Evolutionary conservation across 2,329 filamentous ascomycete species (phyloP).

Genomic region (Aureobasidium subglaciale): DNA sequence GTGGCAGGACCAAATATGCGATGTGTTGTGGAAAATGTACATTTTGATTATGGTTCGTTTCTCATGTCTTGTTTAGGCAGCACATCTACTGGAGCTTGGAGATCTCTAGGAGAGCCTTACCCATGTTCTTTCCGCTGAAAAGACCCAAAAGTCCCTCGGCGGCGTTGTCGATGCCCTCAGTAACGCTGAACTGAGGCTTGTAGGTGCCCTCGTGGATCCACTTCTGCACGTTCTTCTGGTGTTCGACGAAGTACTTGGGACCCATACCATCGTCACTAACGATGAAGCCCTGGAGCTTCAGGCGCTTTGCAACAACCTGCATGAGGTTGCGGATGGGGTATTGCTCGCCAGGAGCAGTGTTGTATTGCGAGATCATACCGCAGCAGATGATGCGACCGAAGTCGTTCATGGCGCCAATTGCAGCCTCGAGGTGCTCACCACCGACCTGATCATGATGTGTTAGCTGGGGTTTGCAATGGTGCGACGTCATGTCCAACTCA

Average conservation of each 20-base stretch:
- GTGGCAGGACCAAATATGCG: no score
- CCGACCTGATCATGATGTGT: slow-evolving; percentile 36
- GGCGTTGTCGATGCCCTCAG: slow-evolving; percentile 70
- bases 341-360: slow-evolving; percentile 48
- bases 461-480: no score
- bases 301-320: slow-evolving; percentile 57
- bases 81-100: slow-evolving; percentile 19
- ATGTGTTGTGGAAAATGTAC: no score
- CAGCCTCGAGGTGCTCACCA: slow-evolving; percentile 65
- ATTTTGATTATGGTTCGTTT: not conserved
- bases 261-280: slow-evolving; percentile 60
- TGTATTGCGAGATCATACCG: slow-evolving; percentile 72
- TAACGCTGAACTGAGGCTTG: slow-evolving; percentile 62
- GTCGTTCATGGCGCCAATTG: slow-evolving; percentile 55
- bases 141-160: slow-evolving; percentile 67
- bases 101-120: slow-evolving; percentile 74
- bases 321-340: slow-evolving; percentile 63
- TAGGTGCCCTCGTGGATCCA: slow-evolving; percentile 72
- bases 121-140: slow-evolving; percentile 73
- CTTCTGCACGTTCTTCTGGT: slow-evolving; percentile 66
- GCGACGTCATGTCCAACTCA: no score
- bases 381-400: slow-evolving; percentile 60
- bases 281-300: slow-evolving; percentile 71
- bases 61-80: not conserved
- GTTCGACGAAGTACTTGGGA: slow-evolving; percentile 58